These are phyloP conservation scores for Glycyrrhiza uralensis DNA, from an alignment of 306 rosid genomes.

Conservation along the genomic window DNA sequence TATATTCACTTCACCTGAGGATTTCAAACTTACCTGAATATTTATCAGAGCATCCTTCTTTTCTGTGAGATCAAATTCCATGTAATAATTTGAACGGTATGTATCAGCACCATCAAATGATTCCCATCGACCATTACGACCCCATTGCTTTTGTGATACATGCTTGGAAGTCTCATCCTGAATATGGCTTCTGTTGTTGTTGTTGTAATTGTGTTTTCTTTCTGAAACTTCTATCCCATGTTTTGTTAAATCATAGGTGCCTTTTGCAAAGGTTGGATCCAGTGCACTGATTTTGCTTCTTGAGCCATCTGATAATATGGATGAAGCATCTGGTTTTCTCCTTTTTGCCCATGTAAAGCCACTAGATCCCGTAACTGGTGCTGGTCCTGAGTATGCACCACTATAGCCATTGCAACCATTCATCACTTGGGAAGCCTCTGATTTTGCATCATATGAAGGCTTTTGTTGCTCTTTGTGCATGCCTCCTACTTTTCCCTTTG, in stretches of 20 bases:
- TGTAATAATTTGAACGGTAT: constrained; percentile 24
- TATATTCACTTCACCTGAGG: background rate
- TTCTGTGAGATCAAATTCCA: constrained; percentile 29
- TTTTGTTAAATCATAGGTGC: constrained; percentile 38
- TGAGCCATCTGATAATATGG: constrained; percentile 69
- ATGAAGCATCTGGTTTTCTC: constrained; percentile 48
- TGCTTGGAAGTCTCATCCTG: constrained; percentile 18
- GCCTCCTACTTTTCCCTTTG: constrained; percentile 42
- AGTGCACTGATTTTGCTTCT: constrained; percentile 77
- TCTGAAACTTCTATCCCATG: constrained; percentile 29
- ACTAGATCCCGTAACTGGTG: constrained; percentile 56
- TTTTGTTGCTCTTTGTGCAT: constrained; percentile 41
- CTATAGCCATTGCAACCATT: constrained; percentile 36
- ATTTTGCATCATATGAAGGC: constrained; percentile 46
- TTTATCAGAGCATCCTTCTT: constrained; percentile 16
- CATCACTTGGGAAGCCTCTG: constrained; percentile 40
- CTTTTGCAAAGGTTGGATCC: constrained; percentile 75
- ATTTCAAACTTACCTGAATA: constrained; percentile 39
- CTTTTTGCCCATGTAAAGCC: constrained; percentile 76
- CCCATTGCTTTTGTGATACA: constrained; percentile 25
- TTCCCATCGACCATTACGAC: constrained; percentile 17
- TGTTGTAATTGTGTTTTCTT: constrained; percentile 19
- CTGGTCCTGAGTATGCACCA: constrained; percentile 47
- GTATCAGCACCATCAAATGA: constrained; percentile 53
- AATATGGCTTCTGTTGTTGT: background rate